Base-by-base conservation (phyloP, 192 early-diverging fungal species). In the Backusella liffmaniae region DNA sequence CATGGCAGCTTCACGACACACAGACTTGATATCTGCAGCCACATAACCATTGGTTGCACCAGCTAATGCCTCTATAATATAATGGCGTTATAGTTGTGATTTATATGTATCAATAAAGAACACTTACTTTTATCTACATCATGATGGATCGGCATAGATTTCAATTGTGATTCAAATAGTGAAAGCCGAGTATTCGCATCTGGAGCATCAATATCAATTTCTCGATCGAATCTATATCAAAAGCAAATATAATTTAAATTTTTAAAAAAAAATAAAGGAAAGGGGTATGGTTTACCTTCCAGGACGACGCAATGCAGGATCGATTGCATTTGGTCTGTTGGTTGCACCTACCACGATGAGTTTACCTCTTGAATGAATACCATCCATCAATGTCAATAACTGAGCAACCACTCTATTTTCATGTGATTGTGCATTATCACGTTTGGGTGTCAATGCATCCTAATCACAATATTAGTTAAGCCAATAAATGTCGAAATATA, bases 381-480 rank as follows among this genome's bases (percentile, higher is more conserved):
- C 95, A 79, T 97, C 96, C 96, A 97, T 94, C 36, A 97, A 73
- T 0, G 94, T 96, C 65, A 97, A 69, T n/a, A 97, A 84, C 74
- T 96, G 95, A 1, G 94, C 94, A 26, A 97, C 94, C n/a, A 95
- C 86, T 23, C 94, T 86, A 5, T 92, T 90, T 65, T 91, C 94
- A 73, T 91, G 89, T 4, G 86, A 84, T 53, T 85, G 86, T 10
- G 91, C 76, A 32, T 86, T 80, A 39, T 84, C 80, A 56, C 95
- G 77, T 41, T 87, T 85, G 16, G 95, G 92, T 3, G 92, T 88
- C 26, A 96, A 77, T 8, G 93, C 88, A 84, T 96, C 95, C 91
- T 92, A 32, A 3, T 3, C 32, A 32, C 32, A 32, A 3, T 3
- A 3, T 32, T 32, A 32, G 32, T 32, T 32, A 3, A 0, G 32